These are phyloP conservation scores for Raddia distichophylla DNA, from an alignment of 176 grass and related monocot genomes.

Conservation along the genomic window DNA sequence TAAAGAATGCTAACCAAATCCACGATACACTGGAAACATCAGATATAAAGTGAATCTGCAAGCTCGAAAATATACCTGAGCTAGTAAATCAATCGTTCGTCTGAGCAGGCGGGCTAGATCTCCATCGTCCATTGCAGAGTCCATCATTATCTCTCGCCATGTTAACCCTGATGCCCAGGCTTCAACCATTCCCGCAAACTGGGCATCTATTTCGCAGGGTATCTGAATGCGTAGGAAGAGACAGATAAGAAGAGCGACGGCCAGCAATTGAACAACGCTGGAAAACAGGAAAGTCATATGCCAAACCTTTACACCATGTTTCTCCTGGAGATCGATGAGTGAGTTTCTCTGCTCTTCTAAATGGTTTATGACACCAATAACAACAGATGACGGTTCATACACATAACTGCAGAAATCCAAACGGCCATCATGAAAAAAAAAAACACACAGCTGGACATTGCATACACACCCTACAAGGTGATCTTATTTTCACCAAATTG, in stretches of 20 bases:
- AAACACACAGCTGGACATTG: slow-evolving; percentile 4
- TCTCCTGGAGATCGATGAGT: slow-evolving; percentile 86
- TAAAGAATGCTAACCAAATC: background rate
- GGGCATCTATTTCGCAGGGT: slow-evolving; percentile 83
- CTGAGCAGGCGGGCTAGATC: slow-evolving; percentile 89
- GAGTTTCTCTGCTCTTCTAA: slow-evolving; percentile 88
- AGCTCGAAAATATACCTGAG: slow-evolving; percentile 57
- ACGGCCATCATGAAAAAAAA: slow-evolving; percentile 10
- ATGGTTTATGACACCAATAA: slow-evolving; percentile 78
- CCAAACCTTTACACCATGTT: slow-evolving; percentile 73
- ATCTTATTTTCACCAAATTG: slow-evolving; percentile 25
- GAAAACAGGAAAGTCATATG: slow-evolving; percentile 31
- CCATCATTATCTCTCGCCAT: slow-evolving; percentile 99
- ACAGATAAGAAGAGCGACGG: slow-evolving; percentile 24
- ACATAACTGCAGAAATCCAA: slow-evolving; percentile 69
- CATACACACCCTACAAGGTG: background rate
- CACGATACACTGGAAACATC: background rate
- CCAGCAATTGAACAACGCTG: slow-evolving; percentile 2
- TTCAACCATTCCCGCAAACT: slow-evolving; percentile 98
- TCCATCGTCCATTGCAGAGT: slow-evolving; percentile 96
- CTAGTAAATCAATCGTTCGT: slow-evolving; percentile 89
- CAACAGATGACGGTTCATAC: slow-evolving; percentile 88
- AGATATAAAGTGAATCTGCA: slow-evolving; percentile 6
- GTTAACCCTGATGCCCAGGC: slow-evolving; percentile 97
- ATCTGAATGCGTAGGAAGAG: slow-evolving; percentile 58